Evolutionary conservation across 805 yeast species (phyloP).

Genomic region (Ogataea wickerhamii): DNA sequence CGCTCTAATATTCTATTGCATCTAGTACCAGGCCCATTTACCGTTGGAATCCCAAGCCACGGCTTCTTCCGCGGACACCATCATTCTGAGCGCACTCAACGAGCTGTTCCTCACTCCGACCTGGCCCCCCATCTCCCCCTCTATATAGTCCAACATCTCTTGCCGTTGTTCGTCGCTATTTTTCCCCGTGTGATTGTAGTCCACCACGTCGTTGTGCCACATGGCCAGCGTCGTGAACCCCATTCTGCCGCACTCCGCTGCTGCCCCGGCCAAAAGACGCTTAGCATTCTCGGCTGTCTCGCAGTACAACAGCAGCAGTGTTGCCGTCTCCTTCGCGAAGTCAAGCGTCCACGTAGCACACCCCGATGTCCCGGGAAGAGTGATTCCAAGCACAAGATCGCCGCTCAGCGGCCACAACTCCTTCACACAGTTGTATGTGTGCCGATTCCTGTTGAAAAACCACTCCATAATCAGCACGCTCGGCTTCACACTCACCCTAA

Average conservation of each 20-base stretch:
- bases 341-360: slow-evolving; percentile 46
- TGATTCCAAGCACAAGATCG: slow-evolving; percentile 9
- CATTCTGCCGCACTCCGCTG: slow-evolving; percentile 9
- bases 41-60: slow-evolving; percentile 26
- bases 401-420: slow-evolving; percentile 4
- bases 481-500: slow-evolving; percentile 34
- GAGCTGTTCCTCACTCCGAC: slow-evolving; percentile 18
- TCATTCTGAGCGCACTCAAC: slow-evolving; percentile 19
- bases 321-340: slow-evolving; percentile 9
- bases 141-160: slow-evolving; percentile 10
- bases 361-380: slow-evolving; percentile 18
- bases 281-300: slow-evolving; percentile 8
- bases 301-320: slow-evolving; percentile 20
- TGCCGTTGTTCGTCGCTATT: slow-evolving; percentile 4
- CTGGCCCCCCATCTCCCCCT: slow-evolving; percentile 13
- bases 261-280: slow-evolving; percentile 12
- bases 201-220: slow-evolving; percentile 27
- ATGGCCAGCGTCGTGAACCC: slow-evolving; percentile 16
- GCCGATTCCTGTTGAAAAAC: slow-evolving; percentile 38
- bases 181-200: slow-evolving; percentile 8
- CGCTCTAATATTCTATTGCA: slow-evolving; percentile 1
- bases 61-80: slow-evolving; percentile 7
- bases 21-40: slow-evolving; percentile 29
- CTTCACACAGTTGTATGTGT: slow-evolving; percentile 8
- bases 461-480: slow-evolving; percentile 35